Percentiles rank a stretch among this genome's conserved stretches.
These are phyloP conservation scores for Zygosaccharomyces kombuchaensis DNA, from an alignment of 805 yeast genomes.

Conservation along the genomic window DNA sequence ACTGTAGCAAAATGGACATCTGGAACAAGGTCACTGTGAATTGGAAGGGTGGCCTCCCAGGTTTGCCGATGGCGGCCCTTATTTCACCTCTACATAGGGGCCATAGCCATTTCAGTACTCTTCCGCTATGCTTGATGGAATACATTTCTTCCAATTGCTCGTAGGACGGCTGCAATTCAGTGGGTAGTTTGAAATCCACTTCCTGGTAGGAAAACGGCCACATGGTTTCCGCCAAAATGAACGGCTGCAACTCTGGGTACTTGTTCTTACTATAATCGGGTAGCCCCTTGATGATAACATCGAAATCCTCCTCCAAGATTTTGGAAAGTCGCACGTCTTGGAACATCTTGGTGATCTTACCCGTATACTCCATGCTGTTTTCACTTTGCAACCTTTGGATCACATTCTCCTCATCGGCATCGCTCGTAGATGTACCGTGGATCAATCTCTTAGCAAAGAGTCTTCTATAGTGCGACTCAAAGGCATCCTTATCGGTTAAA, in stretches of 20 bases:
- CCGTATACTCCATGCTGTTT: conserved; percentile 88
- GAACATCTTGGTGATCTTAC: conserved; percentile 93
- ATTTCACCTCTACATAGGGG: conserved; percentile 88
- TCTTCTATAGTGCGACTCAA: conserved; percentile 89
- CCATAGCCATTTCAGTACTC: conserved; percentile 95
- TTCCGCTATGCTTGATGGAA: conserved; percentile 71
- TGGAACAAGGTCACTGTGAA: conserved; percentile 84
- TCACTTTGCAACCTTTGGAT: conserved; percentile 84
- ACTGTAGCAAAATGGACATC: conserved; percentile 81
- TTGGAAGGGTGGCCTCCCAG: conserved; percentile 74
- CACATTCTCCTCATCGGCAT: conserved; percentile 73
- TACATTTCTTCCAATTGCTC: conserved; percentile 67
- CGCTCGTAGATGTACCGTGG: conserved; percentile 78
- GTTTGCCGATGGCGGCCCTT: conserved; percentile 76
- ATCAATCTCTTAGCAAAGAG: conserved; percentile 84
- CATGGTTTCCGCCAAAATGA: conserved; percentile 79
- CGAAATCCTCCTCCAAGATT: conserved; percentile 53
- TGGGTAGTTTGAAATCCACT: conserved; percentile 57
- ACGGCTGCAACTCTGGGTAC: conserved; percentile 58
- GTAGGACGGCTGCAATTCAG: conserved; percentile 58
- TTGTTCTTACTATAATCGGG: conserved; percentile 30
- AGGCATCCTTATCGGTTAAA: conserved; percentile 90
- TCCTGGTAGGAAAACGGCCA: conserved; percentile 63
- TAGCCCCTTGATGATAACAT: conserved; percentile 28
- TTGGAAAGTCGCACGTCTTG: conserved; percentile 84